Conservation (phyloP, 2,329 filamentous ascomycete species). For the Lasiodiplodia citricola region DNA sequence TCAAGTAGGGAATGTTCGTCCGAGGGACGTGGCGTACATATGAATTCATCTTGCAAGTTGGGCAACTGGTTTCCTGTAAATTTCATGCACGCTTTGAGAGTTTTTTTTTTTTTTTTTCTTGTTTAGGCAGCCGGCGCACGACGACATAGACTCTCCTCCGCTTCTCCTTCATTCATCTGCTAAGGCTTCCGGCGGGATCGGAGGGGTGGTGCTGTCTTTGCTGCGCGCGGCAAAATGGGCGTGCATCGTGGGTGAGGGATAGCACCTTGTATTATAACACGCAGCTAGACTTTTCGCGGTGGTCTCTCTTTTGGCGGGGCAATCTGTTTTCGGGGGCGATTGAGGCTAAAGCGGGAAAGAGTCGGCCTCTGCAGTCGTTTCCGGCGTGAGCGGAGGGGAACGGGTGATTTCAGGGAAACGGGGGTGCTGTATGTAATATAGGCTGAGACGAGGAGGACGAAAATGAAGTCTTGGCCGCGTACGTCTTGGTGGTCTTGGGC, state of each 20-base stretch:
- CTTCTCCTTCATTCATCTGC: slow-evolving; percentile 5
- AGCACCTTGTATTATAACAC: slow-evolving; percentile 15
- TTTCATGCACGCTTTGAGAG: neutral
- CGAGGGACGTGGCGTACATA: slow-evolving; percentile 8
- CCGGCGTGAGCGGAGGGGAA: neutral
- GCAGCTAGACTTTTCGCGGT: slow-evolving; percentile 13
- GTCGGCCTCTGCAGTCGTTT: slow-evolving; percentile 1
- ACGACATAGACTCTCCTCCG: slow-evolving; percentile 8
- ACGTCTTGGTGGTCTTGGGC: slow-evolving; percentile 9
- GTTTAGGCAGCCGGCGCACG: slow-evolving; percentile 3
- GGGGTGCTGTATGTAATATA: slow-evolving; percentile 10
- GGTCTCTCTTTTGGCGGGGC: neutral
- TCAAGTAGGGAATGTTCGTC: slow-evolving; percentile 15
- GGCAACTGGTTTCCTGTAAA: slow-evolving; percentile 20
- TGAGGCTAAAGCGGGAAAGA: slow-evolving; percentile 10
- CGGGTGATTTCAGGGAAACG: slow-evolving; percentile 14
- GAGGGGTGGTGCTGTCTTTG: slow-evolving; percentile 20
- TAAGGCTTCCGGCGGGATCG: slow-evolving; percentile 5
- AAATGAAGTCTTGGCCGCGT: neutral
- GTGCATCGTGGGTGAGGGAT: neutral
- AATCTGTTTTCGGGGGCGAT: slow-evolving; percentile 3
- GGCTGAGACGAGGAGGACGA: slow-evolving; percentile 16
- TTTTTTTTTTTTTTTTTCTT: neutral
- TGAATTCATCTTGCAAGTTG: slow-evolving; percentile 18
- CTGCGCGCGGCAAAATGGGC: slow-evolving; percentile 4